Evolutionary conservation across 2,329 filamentous ascomycete species (phyloP).

Genomic region (Penicillium sp.): DNA sequence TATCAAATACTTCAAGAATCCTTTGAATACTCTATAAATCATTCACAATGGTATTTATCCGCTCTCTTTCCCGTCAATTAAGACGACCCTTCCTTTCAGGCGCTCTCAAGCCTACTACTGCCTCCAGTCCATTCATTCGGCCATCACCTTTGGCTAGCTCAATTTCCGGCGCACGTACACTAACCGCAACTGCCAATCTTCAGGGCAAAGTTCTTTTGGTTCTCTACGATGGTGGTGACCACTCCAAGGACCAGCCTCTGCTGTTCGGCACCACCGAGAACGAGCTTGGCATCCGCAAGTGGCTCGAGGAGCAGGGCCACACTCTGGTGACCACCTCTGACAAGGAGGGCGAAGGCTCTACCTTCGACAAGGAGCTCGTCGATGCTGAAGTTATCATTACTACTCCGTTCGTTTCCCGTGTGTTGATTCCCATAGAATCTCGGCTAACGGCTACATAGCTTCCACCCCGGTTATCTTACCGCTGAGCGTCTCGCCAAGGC

Average conservation of each 20-base stretch:
- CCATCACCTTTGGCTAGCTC: conserved; percentile 42
- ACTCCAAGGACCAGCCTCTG: conserved; percentile 83
- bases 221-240: conserved; percentile 84
- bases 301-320: conserved; percentile 96
- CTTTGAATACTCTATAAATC: conserved; percentile 10
- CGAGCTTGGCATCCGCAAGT: conserved; percentile 94
- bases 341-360: conserved; percentile 92
- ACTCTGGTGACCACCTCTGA: conserved; percentile 95
- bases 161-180: conserved; percentile 57
- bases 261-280: conserved; percentile 96
- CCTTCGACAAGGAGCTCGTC: conserved; percentile 91
- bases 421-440: neutral
- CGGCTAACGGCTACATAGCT: conserved; percentile 40
- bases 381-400: conserved; percentile 99
- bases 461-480: conserved; percentile 97
- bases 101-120: conserved; percentile 28
- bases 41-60: conserved; percentile 62
- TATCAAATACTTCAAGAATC: conserved; percentile 6
- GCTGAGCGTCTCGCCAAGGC: conserved; percentile 94
- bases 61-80: conserved; percentile 57
- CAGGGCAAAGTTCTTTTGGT: conserved; percentile 96
- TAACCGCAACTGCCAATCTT: conserved; percentile 64
- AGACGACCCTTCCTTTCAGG: conserved; percentile 54
- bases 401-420: conserved; percentile 58
- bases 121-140: conserved; percentile 26